Percentiles rank a stretch among this genome's conserved stretches.
phyloP scores from a whole-genome alignment of 108 stramenopile genomes.

The Mediolabrus comicus region DNA sequence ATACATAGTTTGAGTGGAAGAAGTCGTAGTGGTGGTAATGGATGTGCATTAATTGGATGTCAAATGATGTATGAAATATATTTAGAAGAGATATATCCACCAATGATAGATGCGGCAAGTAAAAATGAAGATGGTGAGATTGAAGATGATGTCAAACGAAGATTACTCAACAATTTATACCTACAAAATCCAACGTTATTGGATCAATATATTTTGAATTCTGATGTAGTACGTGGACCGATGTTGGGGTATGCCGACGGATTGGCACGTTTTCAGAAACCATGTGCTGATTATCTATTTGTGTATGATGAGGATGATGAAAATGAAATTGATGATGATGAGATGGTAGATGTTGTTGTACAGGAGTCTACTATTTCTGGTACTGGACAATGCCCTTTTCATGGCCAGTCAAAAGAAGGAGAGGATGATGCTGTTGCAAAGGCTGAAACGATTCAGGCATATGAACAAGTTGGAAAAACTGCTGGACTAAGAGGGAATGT shows the following conservation, averaged over 20 bases:
- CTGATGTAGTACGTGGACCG: constrained; percentile 20
- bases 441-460: constrained; percentile 61
- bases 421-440: constrained; percentile 28
- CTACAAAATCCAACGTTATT: constrained; percentile 17
- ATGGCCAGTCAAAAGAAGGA: neutral
- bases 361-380: neutral
- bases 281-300: constrained; percentile 41
- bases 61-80: constrained; percentile 45
- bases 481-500: constrained; percentile 61
- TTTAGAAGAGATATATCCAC: constrained; percentile 38
- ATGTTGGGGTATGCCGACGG: constrained; percentile 18
- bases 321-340: constrained; percentile 22
- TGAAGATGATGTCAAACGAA: constrained; percentile 19
- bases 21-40: neutral
- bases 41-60: constrained; percentile 31
- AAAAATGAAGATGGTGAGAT: neutral
- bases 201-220: constrained; percentile 28
- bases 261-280: constrained; percentile 24
- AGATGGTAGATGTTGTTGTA: neutral
- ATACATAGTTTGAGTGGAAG: neutral
- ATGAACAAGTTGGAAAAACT: constrained; percentile 70
- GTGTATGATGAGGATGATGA: constrained; percentile 47
- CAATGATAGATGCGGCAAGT: constrained; percentile 4
- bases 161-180: constrained; percentile 28
- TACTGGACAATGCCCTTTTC: constrained; percentile 9